Evolutionary conservation across 805 yeast genomes (phyloP).

Genomic region (Myxozyma monticola): DNA sequence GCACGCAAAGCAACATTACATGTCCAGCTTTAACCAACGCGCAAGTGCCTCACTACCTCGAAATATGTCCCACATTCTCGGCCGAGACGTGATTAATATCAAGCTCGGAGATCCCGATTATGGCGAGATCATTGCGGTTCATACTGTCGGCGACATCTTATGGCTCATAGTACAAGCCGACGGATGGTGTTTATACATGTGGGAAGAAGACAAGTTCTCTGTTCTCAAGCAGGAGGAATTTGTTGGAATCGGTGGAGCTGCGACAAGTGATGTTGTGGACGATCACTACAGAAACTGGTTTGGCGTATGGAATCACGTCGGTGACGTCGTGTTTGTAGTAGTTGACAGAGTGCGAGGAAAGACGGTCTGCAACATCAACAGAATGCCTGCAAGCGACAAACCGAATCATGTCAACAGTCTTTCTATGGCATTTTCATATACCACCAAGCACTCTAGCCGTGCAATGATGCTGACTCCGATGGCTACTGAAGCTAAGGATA

Average conservation of each 20-base stretch:
- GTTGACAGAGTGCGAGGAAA: slow-evolving; percentile 9
- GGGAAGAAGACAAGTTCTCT: slow-evolving; percentile 28
- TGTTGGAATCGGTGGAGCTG: slow-evolving; percentile 16
- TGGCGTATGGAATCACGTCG: slow-evolving; percentile 22
- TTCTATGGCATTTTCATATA: slow-evolving; percentile 20
- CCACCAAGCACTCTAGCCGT: slow-evolving; percentile 7
- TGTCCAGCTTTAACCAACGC: neutral
- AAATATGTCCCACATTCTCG: neutral
- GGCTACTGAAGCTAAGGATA: slow-evolving; percentile 11
- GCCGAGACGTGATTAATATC: slow-evolving; percentile 4
- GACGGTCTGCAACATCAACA: slow-evolving; percentile 4
- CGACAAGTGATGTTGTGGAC: slow-evolving; percentile 21
- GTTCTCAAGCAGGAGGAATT: slow-evolving; percentile 5
- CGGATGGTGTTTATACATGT: slow-evolving; percentile 30
- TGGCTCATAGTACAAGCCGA: slow-evolving; percentile 24
- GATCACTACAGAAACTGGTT: slow-evolving; percentile 27
- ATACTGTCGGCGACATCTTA: slow-evolving; percentile 24
- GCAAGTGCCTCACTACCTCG: neutral
- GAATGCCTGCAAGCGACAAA: slow-evolving; percentile 18
- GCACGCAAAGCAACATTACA: slow-evolving; percentile 8
- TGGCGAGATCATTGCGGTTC: slow-evolving; percentile 17
- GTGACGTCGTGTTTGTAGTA: slow-evolving; percentile 13
- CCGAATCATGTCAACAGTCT: slow-evolving; percentile 23
- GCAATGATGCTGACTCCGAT: slow-evolving; percentile 1
- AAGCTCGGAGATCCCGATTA: slow-evolving; percentile 17